Percentiles rank a stretch among this genome's conserved stretches.
These are phyloP conservation scores for Musa acuminata DNA, from an alignment of 176 grass and related monocot genomes.

Conservation along the genomic window DNA sequence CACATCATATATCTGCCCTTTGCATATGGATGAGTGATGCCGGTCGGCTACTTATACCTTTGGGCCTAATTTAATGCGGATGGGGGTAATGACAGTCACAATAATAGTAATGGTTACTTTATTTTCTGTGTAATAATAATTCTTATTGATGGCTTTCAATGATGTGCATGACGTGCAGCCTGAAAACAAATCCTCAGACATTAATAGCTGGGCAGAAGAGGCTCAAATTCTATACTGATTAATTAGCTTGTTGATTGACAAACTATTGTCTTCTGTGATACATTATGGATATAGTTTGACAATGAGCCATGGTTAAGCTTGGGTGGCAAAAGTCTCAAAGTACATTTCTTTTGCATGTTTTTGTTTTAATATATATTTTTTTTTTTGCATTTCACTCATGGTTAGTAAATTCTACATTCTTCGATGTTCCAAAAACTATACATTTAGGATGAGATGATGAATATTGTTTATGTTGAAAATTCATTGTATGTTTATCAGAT, in stretches of 20 bases:
- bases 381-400: too few species aligned
- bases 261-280: not conserved
- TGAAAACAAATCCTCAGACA: too few species aligned
- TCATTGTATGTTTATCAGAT: constrained; percentile 22
- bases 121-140: not conserved
- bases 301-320: not conserved
- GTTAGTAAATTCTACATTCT: too few species aligned
- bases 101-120: too few species aligned
- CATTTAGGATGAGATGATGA: not conserved
- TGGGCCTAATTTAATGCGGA: too few species aligned
- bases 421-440: not conserved
- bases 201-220: not conserved
- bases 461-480: constrained; percentile 2
- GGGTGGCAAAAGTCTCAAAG: not conserved
- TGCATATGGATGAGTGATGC: not conserved
- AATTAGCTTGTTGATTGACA: not conserved
- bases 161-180: not conserved
- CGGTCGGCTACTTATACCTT: not conserved
- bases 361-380: too few species aligned
- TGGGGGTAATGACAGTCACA: too few species aligned
- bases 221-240: not conserved
- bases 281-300: not conserved
- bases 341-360: too few species aligned
- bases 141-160: not conserved
- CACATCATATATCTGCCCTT: not conserved